A percentile compares a stretch with the other conserved stretches of the same genome.
These are phyloP conservation scores for Rosa multiflora DNA, from an alignment of 306 rosid genomes.

Conservation along the genomic window DNA sequence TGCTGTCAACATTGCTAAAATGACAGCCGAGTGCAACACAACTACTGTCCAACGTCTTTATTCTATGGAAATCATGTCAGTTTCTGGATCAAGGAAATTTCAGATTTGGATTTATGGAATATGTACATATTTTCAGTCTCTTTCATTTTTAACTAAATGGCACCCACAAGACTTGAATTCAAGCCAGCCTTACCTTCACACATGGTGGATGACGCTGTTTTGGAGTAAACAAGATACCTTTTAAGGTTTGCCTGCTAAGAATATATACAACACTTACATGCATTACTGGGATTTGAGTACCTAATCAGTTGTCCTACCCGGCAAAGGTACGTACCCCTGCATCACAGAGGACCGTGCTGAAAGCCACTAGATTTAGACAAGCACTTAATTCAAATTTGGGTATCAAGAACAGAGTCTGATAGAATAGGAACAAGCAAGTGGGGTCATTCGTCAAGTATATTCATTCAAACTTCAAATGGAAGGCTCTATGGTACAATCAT, in stretches of 20 bases:
- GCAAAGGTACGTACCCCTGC: neutral
- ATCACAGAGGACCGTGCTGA: neutral
- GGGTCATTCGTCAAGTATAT: neutral
- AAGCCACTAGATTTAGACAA: neutral
- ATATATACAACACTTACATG: too few relatives aligned
- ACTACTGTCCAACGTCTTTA: neutral
- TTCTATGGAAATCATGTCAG: neutral
- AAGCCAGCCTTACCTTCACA: neutral
- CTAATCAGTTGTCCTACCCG: too few relatives aligned
- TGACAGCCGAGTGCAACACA: neutral
- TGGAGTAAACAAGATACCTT: neutral
- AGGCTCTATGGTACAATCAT: neutral
- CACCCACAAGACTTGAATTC: neutral
- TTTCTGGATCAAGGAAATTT: neutral
- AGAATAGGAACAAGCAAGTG: neutral
- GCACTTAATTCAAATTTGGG: neutral
- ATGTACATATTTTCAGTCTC: neutral
- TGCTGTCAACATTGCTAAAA: neutral
- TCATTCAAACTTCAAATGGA: neutral
- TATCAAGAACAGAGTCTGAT: neutral
- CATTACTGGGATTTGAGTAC: too few relatives aligned
- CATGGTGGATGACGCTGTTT: neutral
- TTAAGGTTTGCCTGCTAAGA: neutral
- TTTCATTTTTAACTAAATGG: neutral
- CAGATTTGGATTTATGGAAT: neutral